Evolutionary conservation across 2,329 filamentous ascomycete species (phyloP).

Genomic region (Fusarium abutilonis): DNA sequence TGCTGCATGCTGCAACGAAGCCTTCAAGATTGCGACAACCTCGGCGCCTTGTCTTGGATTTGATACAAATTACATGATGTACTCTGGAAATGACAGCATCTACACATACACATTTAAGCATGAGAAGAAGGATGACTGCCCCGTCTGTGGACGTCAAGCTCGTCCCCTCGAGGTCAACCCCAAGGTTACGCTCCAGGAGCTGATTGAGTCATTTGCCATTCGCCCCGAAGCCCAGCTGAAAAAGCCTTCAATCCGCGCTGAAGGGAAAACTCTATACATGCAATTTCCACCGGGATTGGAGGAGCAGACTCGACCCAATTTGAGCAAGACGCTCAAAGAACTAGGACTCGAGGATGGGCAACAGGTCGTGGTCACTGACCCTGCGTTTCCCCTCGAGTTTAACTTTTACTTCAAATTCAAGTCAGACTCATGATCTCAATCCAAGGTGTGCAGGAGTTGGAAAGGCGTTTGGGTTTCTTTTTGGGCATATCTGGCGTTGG

Average conservation of each 20-base stretch:
- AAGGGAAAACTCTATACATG: constrained; percentile 90
- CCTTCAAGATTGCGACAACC: constrained; percentile 89
- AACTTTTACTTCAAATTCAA: constrained; percentile 64
- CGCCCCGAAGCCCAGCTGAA: constrained; percentile 92
- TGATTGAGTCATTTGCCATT: constrained; percentile 84
- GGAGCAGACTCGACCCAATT: constrained; percentile 83
- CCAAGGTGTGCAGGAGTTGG: neutral
- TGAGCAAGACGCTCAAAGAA: constrained; percentile 79
- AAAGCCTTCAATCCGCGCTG: constrained; percentile 83
- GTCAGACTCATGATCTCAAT: constrained; percentile 21
- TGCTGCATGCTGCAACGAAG: constrained; percentile 95
- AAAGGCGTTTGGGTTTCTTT: constrained; percentile 33
- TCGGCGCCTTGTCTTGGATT: constrained; percentile 82
- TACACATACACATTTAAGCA: constrained; percentile 98
- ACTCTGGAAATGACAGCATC: constrained; percentile 92
- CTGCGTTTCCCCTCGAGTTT: constrained; percentile 81
- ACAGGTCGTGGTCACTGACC: constrained; percentile 91
- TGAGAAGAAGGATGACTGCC: constrained; percentile 92
- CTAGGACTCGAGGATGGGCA: constrained; percentile 79
- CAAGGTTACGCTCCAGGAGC: constrained; percentile 78
- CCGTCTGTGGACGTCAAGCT: constrained; percentile 87
- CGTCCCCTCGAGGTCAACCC: constrained; percentile 78
- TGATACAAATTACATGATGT: constrained; percentile 98
- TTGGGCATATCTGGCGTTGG: constrained; percentile 46
- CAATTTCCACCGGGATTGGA: constrained; percentile 83